Evolutionary conservation across 805 yeast genomes (phyloP), one percentile per base, ranked within the genome.

Genomic region (Saccharomycopsis synnaedendra): DNA sequence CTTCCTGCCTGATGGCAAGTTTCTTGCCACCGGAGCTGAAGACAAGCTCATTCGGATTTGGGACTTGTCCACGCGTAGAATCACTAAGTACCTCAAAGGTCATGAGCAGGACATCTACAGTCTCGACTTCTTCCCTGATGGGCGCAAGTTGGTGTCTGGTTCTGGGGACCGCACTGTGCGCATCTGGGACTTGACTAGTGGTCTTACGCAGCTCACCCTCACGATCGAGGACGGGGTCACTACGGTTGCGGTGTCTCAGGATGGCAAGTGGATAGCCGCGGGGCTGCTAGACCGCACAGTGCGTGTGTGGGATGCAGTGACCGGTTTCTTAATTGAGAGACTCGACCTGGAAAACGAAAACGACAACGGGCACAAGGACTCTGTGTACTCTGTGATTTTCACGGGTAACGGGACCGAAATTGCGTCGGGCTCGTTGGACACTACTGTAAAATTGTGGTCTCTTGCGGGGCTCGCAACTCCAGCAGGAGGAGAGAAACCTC

Each of bases 81-180:
- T 89, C 59, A 85, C 88, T 55, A 83, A 85, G 67, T 82, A 85
- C 56, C 72, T 90, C 62, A 75, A 81, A 54, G 98, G 98, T 45
- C 97, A 90, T 63, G 97, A 89, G 65, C 98, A 93, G 70, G 98
- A 90, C 67, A 89, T 90, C 57, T 93, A 90, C 67, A 89, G 97
- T 8, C 73, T 90, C 56, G 97, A 87, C 67, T 93, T 85, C 65
- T 85, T 90, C 76, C 90, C 95, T 43, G 88, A 86, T 58, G 97
- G 98, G 45, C 77, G 88, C 56, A 84, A 88, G 63, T 75, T 90
- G 57, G 96, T 90, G 32, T 83, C 95, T 19, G 98, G 98, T 37
- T 82, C 94, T 10, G 98, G 98, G 49, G 98, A 90, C 67, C 78
- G 95, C 59, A 87, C 96, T 11, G 97, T 90, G 35, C 77, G 96